Evolutionary conservation across 2,329 filamentous ascomycete species (phyloP), one percentile per base, ranked within the genome.

Genomic region (Claviceps sp.): DNA sequence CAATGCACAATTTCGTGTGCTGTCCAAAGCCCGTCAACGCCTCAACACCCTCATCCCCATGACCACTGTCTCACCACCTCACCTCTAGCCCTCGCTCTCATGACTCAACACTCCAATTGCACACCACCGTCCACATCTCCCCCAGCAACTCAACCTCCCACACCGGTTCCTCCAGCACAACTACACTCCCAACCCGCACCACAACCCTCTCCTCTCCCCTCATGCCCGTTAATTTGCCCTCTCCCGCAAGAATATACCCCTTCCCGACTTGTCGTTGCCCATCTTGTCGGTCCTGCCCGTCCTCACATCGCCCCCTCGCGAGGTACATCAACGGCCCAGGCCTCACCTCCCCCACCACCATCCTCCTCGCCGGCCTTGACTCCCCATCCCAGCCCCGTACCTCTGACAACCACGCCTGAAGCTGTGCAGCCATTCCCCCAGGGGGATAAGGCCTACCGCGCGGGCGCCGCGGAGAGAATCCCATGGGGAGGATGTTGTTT

Each of bases 371-470:
- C 50, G 42, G 5, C 53, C 37, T 18, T 53, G 51, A 6, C 53
- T 47, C 11, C 54, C 44, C n/a, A 16, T 65, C 62, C 63, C 62
- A 65, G 11, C 64, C 64, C 54, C 66, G 69, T 24, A 71, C 62
- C 22, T 71, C 67, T 0, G 70, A 69, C 9, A 72, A 59, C 67
- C 68, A 70, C 14, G 65, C 64, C 54, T 72, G 70, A 6, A 72
- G 59, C 45, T 63, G 62, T 2, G 68, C 64, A 1, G 70, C 70
- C 22, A 72, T 57, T 0, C 70, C 70, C 18, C 65, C 63, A 4
- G 64, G 49, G 0, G 70, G 22, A 34, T 70, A 72, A 50, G 59
- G 65, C 13, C 55, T 60, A 16, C 67, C 66, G 40, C 66, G 61
- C 1, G 64, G 63, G 52, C 66, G 68, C 2, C 68, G 68, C 2